Conservation (phyloP, 805 yeast genomes). For the Sugiyamaella valdiviana region DNA sequence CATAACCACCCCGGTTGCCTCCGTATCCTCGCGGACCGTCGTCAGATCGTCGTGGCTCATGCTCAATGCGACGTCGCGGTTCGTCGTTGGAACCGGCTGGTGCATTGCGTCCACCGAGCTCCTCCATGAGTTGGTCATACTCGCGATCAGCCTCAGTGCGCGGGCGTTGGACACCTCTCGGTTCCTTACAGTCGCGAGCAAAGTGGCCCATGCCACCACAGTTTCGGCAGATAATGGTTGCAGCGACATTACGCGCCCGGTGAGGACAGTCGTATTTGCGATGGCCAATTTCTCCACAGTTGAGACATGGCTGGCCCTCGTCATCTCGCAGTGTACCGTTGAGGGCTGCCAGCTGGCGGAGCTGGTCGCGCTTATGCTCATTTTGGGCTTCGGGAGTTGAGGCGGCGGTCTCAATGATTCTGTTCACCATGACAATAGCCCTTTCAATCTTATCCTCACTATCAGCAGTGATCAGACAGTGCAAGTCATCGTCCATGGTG, state of each 20-base stretch:
- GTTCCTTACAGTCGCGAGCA: conserved; percentile 73
- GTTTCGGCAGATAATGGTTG: conserved; percentile 56
- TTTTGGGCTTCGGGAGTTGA: conserved; percentile 90
- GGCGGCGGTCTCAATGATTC: conserved; percentile 75
- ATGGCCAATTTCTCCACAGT: conserved; percentile 65
- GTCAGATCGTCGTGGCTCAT: background rate
- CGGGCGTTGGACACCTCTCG: conserved; percentile 15
- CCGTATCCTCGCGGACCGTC: background rate
- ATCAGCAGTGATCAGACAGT: conserved; percentile 81
- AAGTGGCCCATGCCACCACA: conserved; percentile 86
- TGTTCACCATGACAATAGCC: conserved; percentile 69
- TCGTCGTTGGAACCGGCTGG: background rate
- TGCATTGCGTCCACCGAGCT: conserved; percentile 33
- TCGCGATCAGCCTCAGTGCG: conserved; percentile 39
- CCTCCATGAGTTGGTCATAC: conserved; percentile 46
- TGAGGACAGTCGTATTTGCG: conserved; percentile 58
- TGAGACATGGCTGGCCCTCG: conserved; percentile 53
- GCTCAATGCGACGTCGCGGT: conserved; percentile 1
- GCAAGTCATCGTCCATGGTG: conserved; percentile 74
- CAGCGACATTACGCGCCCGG: conserved; percentile 40
- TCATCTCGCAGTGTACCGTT: conserved; percentile 93
- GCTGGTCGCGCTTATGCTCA: conserved; percentile 82
- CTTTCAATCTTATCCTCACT: conserved; percentile 65
- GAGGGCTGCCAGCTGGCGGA: conserved; percentile 84
- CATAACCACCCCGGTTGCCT: background rate